Evolutionary conservation across 2,329 filamentous ascomycete species (phyloP), one percentile per base, ranked within the genome.

Genomic region (Cladobotryum mycophilum): DNA sequence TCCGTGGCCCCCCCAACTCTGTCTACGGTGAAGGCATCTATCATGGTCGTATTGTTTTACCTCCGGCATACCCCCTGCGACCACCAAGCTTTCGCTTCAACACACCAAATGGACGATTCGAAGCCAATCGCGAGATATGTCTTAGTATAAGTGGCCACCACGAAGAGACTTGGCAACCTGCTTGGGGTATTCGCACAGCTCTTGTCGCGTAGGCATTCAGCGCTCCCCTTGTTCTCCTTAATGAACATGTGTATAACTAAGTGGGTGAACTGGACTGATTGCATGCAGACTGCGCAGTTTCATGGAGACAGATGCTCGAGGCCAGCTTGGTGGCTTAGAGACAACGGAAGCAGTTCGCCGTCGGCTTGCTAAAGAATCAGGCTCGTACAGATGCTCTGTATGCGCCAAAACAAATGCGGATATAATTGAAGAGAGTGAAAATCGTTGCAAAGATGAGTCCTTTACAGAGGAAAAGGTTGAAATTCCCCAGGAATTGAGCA

Each of bases 141-240:
- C 81, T 99, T 14, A 89, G 83, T 61, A 99, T 97, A 62, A 88
- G 83, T 47, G 92, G 91, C 2, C 92, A 96, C 69, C 93, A 99
- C 70, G 93, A 97, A 68, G 93, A 97, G 73, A 95, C 89, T 14
- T 99, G 93, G 93, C 92, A 96, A 76, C 93, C 93, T 0, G 93
- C 93, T 1, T 99, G 93, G 93, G 93, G 93, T 0, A 86, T 99
- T 9, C 80, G 93, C 53, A 97, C 93, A 4, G 92, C 93, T 14
- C 72, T 99, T 6, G 80, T 84, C 40, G 82, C 82, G 71, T 73
- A 64, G 37, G 67, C 60, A 40, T 20, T 42, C 35, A 36, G 15
- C 43, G 45, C 36, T 20, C 48, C 9, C 25, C 30, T 38, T 25
- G 14, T 13, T 41, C 13, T 11, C 17, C 40, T 18, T 33, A 30